These are phyloP conservation scores for Hibiscus tridactylites DNA, from an alignment of 345 rosid species.

Conservation along the genomic window DNA sequence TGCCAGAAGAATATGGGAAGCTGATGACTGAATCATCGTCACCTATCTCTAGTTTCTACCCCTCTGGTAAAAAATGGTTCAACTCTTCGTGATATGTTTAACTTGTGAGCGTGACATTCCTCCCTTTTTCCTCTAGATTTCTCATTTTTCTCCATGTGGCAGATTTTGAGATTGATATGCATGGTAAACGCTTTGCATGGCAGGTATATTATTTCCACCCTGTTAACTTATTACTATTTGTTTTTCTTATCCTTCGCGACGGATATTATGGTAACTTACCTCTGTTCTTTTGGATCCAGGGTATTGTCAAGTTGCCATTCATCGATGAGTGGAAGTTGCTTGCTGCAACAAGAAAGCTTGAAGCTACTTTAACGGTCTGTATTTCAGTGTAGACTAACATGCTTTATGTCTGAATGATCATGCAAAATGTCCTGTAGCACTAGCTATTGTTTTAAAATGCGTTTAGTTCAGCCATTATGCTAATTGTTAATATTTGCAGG, in stretches of 20 bases:
- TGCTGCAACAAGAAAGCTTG: constrained; percentile 76
- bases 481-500: constrained; percentile 32
- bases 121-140: neutral
- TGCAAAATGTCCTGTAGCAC: neutral
- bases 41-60: constrained; percentile 64
- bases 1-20: constrained; percentile 69
- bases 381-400: constrained; percentile 3
- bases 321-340: constrained; percentile 76
- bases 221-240: neutral
- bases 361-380: constrained; percentile 66
- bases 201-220: constrained; percentile 49
- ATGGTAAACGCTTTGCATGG: constrained; percentile 96
- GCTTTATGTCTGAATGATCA: neutral
- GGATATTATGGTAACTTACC: constrained; percentile 5
- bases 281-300: constrained; percentile 41
- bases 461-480: neutral
- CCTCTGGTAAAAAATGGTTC: constrained; percentile 44
- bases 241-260: neutral
- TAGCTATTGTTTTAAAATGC: neutral
- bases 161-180: constrained; percentile 98
- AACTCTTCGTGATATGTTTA: constrained; percentile 6
- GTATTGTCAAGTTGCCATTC: constrained; percentile 91
- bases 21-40: constrained; percentile 86
- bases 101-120: neutral
- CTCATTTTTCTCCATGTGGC: constrained; percentile 20